Conservation (phyloP, 2,329 filamentous ascomycete genomes). For the Penicillium sp. region DNA sequence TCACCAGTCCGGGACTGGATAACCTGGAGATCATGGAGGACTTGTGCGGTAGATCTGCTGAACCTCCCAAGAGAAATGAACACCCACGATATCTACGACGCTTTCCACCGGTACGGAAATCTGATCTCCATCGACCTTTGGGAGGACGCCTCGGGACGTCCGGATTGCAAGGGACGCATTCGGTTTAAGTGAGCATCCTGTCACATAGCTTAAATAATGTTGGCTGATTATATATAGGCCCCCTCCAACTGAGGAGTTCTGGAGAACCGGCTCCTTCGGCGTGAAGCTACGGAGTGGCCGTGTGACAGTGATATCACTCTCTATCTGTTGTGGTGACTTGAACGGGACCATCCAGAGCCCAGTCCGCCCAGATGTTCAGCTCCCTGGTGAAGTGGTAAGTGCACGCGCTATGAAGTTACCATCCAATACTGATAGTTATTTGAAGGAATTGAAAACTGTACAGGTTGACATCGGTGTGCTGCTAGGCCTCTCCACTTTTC, state of each 20-base stretch:
- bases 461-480: slow-evolving; percentile 63
- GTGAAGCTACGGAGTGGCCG: slow-evolving; percentile 29
- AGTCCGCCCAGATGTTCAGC: slow-evolving; percentile 28
- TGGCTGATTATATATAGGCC: slow-evolving; percentile 38
- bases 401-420: background rate
- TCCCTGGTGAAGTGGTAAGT: slow-evolving; percentile 39
- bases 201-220: too few species aligned
- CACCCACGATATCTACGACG: slow-evolving; percentile 48
- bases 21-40: slow-evolving; percentile 41
- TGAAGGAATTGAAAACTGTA: slow-evolving; percentile 43
- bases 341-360: slow-evolving; percentile 33
- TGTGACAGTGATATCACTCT: background rate
- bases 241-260: slow-evolving; percentile 53
- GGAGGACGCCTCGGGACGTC: slow-evolving; percentile 42
- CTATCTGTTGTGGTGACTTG: background rate
- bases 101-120: slow-evolving; percentile 53
- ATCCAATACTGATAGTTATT: background rate
- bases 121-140: slow-evolving; percentile 58
- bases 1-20: slow-evolving; percentile 5
- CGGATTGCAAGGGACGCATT: slow-evolving; percentile 47
- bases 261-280: slow-evolving; percentile 36
- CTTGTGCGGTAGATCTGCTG: slow-evolving; percentile 36
- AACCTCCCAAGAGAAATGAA: slow-evolving; percentile 35
- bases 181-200: slow-evolving; percentile 48
- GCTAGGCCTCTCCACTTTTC: slow-evolving; percentile 54